A percentile compares a stretch with the other conserved stretches of the same genome.
Conservation (phyloP, 176 grass and related monocot species). For the Zoysia japonica region DNA sequence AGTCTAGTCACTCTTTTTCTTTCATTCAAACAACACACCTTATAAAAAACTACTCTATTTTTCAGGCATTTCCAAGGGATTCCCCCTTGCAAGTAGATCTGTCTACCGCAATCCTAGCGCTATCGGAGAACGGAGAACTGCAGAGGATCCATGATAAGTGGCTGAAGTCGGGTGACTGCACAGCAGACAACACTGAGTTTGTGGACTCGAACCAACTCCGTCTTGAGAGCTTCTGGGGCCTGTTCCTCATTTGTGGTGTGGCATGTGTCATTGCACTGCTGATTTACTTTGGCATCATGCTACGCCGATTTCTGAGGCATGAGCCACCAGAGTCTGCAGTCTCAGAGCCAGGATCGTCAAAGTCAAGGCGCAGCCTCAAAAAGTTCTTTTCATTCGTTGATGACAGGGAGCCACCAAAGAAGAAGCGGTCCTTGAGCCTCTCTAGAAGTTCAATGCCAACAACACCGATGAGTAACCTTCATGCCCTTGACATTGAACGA, state of each 20-base stretch:
- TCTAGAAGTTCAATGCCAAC: constrained; percentile 5
- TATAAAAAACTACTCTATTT: constrained; percentile 17
- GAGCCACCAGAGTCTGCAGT: not conserved
- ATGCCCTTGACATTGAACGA: constrained; percentile 22
- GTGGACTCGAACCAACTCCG: constrained; percentile 71
- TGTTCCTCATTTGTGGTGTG: constrained; percentile 79
- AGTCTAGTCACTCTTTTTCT: constrained; percentile 1
- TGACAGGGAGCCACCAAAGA: constrained; percentile 44
- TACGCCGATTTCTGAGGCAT: constrained; percentile 48
- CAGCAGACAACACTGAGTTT: constrained; percentile 41
- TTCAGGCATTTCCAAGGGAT: constrained; percentile 81
- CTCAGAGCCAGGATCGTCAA: not conserved
- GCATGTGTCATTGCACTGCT: constrained; percentile 62
- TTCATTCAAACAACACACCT: constrained; percentile 14
- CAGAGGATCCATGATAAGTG: constrained; percentile 95
- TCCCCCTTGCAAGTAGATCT: constrained; percentile 76
- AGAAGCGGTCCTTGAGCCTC: constrained; percentile 23
- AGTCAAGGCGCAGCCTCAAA: constrained; percentile 23
- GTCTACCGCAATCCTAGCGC: constrained; percentile 75
- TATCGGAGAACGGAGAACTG: constrained; percentile 87
- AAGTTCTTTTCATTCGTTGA: constrained; percentile 69
- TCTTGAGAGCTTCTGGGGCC: constrained; percentile 77
- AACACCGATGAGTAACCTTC: not conserved
- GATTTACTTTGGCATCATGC: constrained; percentile 58
- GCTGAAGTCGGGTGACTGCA: constrained; percentile 50